Evolutionary conservation across 106 monocot species (phyloP).

Genomic region (Cymbidium sinense): DNA sequence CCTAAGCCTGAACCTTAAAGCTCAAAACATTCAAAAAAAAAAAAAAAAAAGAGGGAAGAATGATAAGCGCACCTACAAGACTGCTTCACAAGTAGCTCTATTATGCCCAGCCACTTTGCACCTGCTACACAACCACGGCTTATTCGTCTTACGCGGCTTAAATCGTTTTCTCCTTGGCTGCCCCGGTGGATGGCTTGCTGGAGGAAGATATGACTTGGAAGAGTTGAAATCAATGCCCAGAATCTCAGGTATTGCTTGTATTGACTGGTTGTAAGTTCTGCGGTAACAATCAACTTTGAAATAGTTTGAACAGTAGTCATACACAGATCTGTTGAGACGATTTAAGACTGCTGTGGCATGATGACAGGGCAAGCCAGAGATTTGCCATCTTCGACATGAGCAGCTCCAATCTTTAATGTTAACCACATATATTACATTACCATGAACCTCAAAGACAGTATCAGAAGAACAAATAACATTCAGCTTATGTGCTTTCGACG

Average conservation of each 20-base stretch:
- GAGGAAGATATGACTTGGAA: constrained; percentile 39
- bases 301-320: constrained; percentile 63
- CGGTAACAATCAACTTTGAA: constrained; percentile 51
- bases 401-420: constrained; percentile 63
- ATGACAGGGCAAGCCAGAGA: constrained; percentile 74
- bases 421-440: constrained; percentile 63
- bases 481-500: constrained; percentile 38
- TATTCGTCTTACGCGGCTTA: constrained; percentile 41
- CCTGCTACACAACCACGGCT: constrained; percentile 60
- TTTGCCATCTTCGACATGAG: constrained; percentile 83
- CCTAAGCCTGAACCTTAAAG: background rate
- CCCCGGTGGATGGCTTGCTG: constrained; percentile 43
- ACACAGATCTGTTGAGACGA: constrained; percentile 39
- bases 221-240: constrained; percentile 43
- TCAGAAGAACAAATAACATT: constrained; percentile 87
- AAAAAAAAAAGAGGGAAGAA: background rate
- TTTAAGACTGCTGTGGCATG: constrained; percentile 73
- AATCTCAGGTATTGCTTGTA: constrained; percentile 68
- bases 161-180: constrained; percentile 54
- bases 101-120: constrained; percentile 86
- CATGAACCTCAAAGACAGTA: constrained; percentile 86
- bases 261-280: constrained; percentile 33
- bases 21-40: background rate
- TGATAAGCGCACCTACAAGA: constrained; percentile 33
- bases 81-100: constrained; percentile 79